Percentiles rank a stretch among this genome's conserved stretches.
phyloP scores from a whole-genome alignment of 805 yeast species.

The Hyphopichia homilentoma region DNA sequence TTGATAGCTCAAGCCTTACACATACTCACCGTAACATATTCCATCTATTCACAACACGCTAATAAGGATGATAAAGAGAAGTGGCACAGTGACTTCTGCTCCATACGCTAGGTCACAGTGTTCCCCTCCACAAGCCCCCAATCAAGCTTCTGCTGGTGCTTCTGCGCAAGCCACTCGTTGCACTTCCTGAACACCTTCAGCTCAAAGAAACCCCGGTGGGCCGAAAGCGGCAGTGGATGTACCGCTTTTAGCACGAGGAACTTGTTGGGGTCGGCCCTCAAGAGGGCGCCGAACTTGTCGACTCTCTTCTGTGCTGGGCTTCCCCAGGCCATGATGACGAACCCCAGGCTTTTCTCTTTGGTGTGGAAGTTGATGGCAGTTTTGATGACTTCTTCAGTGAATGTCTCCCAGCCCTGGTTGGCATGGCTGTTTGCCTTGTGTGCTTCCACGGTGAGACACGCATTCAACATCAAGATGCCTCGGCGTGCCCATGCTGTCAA shows the following conservation, averaged over 20 bases:
- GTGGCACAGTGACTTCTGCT: too few species aligned
- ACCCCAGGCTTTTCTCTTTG: constrained; percentile 36
- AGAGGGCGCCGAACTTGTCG: constrained; percentile 24
- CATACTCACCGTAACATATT: too few species aligned
- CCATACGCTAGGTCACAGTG: constrained; percentile 1
- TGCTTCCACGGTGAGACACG: constrained; percentile 87
- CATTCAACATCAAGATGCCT: constrained; percentile 85
- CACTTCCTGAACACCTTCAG: constrained; percentile 70
- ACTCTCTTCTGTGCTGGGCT: constrained; percentile 66
- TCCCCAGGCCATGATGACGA: constrained; percentile 82
- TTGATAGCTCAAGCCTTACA: too few species aligned
- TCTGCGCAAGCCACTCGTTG: constrained; percentile 67
- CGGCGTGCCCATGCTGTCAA: constrained; percentile 79
- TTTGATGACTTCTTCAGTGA: constrained; percentile 70
- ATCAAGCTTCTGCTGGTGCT: constrained; percentile 49
- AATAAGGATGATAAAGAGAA: too few species aligned
- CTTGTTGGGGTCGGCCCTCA: constrained; percentile 22
- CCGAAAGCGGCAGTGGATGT: constrained; percentile 95
- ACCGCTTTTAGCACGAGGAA: constrained; percentile 65
- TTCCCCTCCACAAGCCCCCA: constrained; percentile 50
- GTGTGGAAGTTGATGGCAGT: constrained; percentile 48
- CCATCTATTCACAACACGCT: too few species aligned
- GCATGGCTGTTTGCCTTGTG: constrained; percentile 94
- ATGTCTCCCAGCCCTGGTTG: constrained; percentile 85
- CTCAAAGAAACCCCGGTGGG: constrained; percentile 77